Conservation (phyloP, 768 basidiomycete genomes). For the Pleurotus salmoneostramineus region DNA sequence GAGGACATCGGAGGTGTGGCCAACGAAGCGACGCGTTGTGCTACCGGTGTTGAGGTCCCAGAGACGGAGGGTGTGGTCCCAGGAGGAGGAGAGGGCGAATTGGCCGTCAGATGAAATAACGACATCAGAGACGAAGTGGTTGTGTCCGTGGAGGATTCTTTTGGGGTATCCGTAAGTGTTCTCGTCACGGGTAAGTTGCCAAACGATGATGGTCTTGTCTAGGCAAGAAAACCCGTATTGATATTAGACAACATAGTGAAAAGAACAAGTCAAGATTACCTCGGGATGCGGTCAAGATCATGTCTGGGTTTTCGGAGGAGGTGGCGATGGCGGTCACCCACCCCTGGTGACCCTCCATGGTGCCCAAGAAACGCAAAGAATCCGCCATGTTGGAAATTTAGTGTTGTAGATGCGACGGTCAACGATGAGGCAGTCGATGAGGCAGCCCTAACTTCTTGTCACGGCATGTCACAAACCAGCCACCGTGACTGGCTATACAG, state of each 20-base stretch:
- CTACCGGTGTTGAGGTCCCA: slow-evolving; percentile 99
- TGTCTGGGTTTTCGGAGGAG: slow-evolving; percentile 97
- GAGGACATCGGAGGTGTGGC: slow-evolving; percentile 96
- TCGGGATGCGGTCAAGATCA: slow-evolving; percentile 97
- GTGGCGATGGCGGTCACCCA: slow-evolving; percentile 99
- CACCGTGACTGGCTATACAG: slow-evolving; percentile 67
- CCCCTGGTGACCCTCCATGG: slow-evolving; percentile 90
- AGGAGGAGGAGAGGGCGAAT: slow-evolving; percentile 97
- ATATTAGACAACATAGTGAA: slow-evolving; percentile 17
- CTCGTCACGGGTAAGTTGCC: slow-evolving; percentile 95
- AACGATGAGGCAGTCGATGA: slow-evolving; percentile 26
- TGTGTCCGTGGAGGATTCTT: slow-evolving; percentile 96
- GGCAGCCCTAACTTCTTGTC: slow-evolving; percentile 14
- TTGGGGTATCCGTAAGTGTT: slow-evolving; percentile 94
- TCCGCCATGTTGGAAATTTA: slow-evolving; percentile 61
- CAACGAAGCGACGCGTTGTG: slow-evolving; percentile 96
- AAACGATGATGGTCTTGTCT: slow-evolving; percentile 99
- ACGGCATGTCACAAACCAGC: slow-evolving; percentile 45
- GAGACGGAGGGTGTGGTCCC: slow-evolving; percentile 99
- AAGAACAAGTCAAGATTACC: slow-evolving; percentile 44
- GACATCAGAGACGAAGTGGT: slow-evolving; percentile 98
- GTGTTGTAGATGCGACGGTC: slow-evolving; percentile 26
- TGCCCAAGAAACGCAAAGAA: slow-evolving; percentile 87
- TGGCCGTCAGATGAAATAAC: slow-evolving; percentile 99
- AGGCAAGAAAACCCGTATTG: slow-evolving; percentile 21